Evolutionary conservation across 768 basidiomycete species (phyloP), one percentile per base, ranked within the genome.

Genomic region (Auriculariales sp.): DNA sequence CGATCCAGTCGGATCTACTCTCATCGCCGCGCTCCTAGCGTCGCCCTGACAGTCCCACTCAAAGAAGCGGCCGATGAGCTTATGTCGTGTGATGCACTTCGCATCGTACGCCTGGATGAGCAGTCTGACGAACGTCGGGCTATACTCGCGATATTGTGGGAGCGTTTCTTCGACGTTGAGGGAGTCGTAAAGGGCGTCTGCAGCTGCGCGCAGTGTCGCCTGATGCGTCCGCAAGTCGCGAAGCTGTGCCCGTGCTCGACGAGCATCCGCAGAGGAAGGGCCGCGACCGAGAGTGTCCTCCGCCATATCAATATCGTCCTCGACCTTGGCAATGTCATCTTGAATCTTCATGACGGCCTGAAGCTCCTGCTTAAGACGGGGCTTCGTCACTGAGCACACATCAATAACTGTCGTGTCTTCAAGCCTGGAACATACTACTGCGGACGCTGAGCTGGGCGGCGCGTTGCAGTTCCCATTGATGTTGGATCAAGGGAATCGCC

Each of bases 21-120:
- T n/a, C n/a, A n/a, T n/a, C n/a, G n/a, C n/a, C n/a, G n/a, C n/a
- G n/a, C n/a, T n/a, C n/a, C n/a, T n/a, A n/a, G 68, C 65, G 28
- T 61, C 61, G 47, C 67, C 62, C 1, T 66, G 54, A 14, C 55
- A 58, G 17, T 70, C 66, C 62, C 64, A 66, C 39, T 68, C 65
- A 28, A 65, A 64, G 36, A 70, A 68, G n/a, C 59, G 59, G 0
- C 60, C 58, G 10, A 68, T 58, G 1, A 62, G 65, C 11, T 56
- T 52, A 48, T 65, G 65, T 9, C 61, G 50, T 3, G 69, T 66
- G 47, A 64, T 67, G n/a, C 67, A 65, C 49, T 71, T 71, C 24
- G 68, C 56, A 51, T 70, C 66, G 0, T 60, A 56, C 3, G 62
- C 64, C 48, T 67, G 56, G 1, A 71, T 48, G 0, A 71, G 61